These are phyloP conservation scores for Acorus calamus DNA, from an alignment of 106 monocot genomes.

Conservation along the genomic window DNA sequence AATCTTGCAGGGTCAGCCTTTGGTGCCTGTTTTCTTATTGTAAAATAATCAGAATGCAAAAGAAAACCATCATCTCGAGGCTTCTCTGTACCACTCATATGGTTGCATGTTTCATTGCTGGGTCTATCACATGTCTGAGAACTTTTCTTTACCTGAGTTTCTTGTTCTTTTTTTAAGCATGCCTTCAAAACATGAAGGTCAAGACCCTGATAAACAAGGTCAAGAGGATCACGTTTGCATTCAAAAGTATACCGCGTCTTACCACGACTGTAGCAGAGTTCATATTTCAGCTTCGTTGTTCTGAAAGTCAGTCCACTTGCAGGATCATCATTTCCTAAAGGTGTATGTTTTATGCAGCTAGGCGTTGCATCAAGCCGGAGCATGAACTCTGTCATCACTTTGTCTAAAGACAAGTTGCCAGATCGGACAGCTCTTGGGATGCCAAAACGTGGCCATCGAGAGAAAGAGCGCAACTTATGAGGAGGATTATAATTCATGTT, in stretches of 20 bases:
- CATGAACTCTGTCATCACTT: slow-evolving; percentile 90
- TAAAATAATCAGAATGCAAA: slow-evolving; percentile 79
- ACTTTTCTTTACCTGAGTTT: slow-evolving; percentile 7
- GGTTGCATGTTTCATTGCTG: slow-evolving; percentile 15
- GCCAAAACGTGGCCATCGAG: slow-evolving; percentile 95
- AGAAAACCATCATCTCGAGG: slow-evolving; percentile 75
- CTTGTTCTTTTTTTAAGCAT: slow-evolving; percentile 30
- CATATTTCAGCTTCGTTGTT: slow-evolving; percentile 62
- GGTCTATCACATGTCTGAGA: slow-evolving; percentile 23
- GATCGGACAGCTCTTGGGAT: slow-evolving; percentile 74
- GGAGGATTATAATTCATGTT: slow-evolving; percentile 77
- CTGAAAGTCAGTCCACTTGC: slow-evolving; percentile 66
- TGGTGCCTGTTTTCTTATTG: slow-evolving; percentile 83
- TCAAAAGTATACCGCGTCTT: slow-evolving; percentile 80
- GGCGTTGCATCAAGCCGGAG: slow-evolving; percentile 77
- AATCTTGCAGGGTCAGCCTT: slow-evolving; percentile 85
- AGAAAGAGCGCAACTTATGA: slow-evolving; percentile 89
- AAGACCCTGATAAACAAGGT: slow-evolving; percentile 94
- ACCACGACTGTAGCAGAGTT: slow-evolving; percentile 89
- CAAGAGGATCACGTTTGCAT: slow-evolving; percentile 84
- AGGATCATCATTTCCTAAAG: slow-evolving; percentile 92
- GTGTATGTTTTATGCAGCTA: slow-evolving; percentile 52
- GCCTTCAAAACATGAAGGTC: slow-evolving; percentile 72
- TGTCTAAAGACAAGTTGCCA: slow-evolving; percentile 91
- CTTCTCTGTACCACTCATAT: slow-evolving; percentile 29